These are phyloP conservation scores for Cubamyces sp. DNA, from an alignment of 768 basidiomycete species.

Conservation along the genomic window DNA sequence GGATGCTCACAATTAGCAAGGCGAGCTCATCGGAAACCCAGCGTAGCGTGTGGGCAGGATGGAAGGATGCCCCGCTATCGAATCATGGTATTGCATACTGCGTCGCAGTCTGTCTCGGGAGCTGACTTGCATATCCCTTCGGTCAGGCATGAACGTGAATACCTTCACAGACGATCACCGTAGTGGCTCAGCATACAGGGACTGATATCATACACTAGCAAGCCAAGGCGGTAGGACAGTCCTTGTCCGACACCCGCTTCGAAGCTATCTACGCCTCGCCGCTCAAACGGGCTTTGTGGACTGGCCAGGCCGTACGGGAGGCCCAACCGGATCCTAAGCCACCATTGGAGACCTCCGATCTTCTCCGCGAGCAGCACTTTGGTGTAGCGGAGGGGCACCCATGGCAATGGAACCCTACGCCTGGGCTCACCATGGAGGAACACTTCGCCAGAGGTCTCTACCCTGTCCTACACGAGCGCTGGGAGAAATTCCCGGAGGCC, in stretches of 20 bases:
- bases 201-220: constrained; percentile 26
- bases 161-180: not conserved
- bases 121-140: not conserved
- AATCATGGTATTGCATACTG: constrained; percentile 61
- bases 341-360: constrained; percentile 48
- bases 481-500: constrained; percentile 67
- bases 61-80: constrained; percentile 72
- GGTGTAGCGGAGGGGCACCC: constrained; percentile 71
- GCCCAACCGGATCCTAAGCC: constrained; percentile 52
- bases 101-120: not conserved
- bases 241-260: constrained; percentile 52
- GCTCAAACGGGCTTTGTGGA: constrained; percentile 64
- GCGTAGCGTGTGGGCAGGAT: constrained; percentile 72
- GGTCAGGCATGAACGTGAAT: constrained; percentile 40
- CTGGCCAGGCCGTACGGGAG: constrained; percentile 58
- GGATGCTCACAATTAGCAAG: too few relatives aligned
- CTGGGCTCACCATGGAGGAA: constrained; percentile 39
- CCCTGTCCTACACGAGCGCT: constrained; percentile 49
- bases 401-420: constrained; percentile 39
- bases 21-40: constrained; percentile 24
- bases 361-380: constrained; percentile 71
- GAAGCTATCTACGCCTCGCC: constrained; percentile 67
- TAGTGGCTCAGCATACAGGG: not conserved
- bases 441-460: constrained; percentile 58
- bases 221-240: constrained; percentile 52